Evolutionary conservation across 352 stramenopile genomes (phyloP).

Genomic region (Pythium monospermum): DNA sequence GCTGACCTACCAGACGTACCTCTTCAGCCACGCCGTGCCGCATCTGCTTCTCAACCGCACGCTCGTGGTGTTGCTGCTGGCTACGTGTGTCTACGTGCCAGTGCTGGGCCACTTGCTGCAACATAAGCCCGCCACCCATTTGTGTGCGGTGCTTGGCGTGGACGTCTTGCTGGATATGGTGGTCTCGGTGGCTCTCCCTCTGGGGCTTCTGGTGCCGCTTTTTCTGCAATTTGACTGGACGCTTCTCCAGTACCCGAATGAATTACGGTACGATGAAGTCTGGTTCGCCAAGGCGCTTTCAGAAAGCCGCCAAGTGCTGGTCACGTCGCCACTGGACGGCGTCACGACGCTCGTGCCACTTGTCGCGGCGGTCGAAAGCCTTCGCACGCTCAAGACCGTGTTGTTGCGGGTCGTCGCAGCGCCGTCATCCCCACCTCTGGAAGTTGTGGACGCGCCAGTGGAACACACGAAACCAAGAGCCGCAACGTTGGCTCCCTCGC

Average conservation of each 20-base stretch:
- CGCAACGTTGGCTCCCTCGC: too few relatives aligned
- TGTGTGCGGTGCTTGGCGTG: not conserved
- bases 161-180: conserved; percentile 2
- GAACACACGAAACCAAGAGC: too few relatives aligned
- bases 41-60: not conserved
- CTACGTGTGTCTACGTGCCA: conserved; percentile 5
- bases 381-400: conserved; percentile 4
- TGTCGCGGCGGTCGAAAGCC: not conserved
- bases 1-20: conserved; percentile 15
- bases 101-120: not conserved
- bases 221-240: conserved; percentile 1
- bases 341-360: conserved; percentile 4
- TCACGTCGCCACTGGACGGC: conserved; percentile 5
- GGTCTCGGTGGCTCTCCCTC: not conserved
- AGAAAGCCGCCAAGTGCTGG: conserved; percentile 1
- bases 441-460: too few relatives aligned
- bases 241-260: not conserved
- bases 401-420: conserved; percentile 1
- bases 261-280: conserved; percentile 4
- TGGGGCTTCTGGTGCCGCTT: not conserved
- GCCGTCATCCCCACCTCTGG: too few relatives aligned
- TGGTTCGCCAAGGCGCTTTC: conserved; percentile 1
- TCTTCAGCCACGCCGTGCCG: conserved; percentile 8
- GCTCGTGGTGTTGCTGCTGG: conserved; percentile 1
- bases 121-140: not conserved